phyloP scores from a whole-genome alignment of 2,329 filamentous ascomycete genomes.

The Calcarisporium arbuscula region DNA sequence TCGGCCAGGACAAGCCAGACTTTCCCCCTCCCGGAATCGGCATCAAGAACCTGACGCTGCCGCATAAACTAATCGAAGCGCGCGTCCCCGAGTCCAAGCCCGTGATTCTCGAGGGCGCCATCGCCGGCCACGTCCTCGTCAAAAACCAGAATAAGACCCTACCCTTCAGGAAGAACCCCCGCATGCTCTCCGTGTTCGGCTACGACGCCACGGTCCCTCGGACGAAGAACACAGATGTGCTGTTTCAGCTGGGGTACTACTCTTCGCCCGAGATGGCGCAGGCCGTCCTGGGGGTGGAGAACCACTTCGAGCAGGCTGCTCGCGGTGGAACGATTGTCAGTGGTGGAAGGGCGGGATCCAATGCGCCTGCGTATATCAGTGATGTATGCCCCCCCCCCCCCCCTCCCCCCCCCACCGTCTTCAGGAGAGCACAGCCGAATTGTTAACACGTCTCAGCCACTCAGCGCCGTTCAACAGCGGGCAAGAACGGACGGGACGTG shows the following conservation, averaged over 20 bases:
- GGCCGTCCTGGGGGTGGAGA: slow-evolving; percentile 33
- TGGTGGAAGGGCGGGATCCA: slow-evolving; percentile 46
- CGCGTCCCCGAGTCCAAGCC: slow-evolving; percentile 37
- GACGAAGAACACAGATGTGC: slow-evolving; percentile 41
- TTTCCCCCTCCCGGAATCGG: slow-evolving; percentile 41
- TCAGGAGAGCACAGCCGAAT: background rate
- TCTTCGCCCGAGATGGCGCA: slow-evolving; percentile 40
- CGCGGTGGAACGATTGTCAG: slow-evolving; percentile 45
- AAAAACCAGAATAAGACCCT: slow-evolving; percentile 63
- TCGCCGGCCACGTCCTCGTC: slow-evolving; percentile 65
- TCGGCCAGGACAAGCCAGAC: slow-evolving; percentile 41
- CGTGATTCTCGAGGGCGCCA: slow-evolving; percentile 44
- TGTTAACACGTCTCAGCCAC: slow-evolving; percentile 31
- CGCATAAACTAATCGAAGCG: slow-evolving; percentile 42
- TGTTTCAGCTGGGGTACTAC: slow-evolving; percentile 40
- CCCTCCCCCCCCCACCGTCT: slow-evolving; percentile 17
- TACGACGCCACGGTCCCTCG: slow-evolving; percentile 52
- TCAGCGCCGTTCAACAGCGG: slow-evolving; percentile 50
- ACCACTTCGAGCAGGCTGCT: slow-evolving; percentile 42
- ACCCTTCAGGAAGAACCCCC: slow-evolving; percentile 52
- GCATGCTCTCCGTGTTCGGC: slow-evolving; percentile 53
- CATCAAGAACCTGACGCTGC: slow-evolving; percentile 54
- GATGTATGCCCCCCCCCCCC: slow-evolving; percentile 28
- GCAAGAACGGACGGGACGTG: slow-evolving; percentile 48
- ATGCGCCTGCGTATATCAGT: slow-evolving; percentile 41